Percentiles rank a stretch among this genome's conserved stretches.
phyloP scores from a whole-genome alignment of 106 monocot species.

The Ottelia alismoides region DNA sequence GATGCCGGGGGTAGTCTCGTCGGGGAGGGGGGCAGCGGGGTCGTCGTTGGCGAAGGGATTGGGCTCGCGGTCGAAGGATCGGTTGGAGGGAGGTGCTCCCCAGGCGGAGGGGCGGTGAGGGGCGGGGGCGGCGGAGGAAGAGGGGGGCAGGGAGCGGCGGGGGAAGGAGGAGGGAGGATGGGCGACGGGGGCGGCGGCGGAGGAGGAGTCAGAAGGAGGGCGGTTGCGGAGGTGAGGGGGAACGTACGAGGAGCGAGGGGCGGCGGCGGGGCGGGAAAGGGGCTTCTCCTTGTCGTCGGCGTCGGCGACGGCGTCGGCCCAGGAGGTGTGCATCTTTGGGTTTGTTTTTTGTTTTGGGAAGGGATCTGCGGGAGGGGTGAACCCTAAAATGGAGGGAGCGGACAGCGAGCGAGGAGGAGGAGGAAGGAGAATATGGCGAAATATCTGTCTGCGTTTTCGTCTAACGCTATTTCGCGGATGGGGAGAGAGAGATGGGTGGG shows the following conservation, averaged over 20 bases:
- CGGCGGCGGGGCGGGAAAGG: conserved; percentile 6
- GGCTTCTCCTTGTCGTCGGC: conserved; percentile 21
- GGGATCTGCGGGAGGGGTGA: too few relatives aligned
- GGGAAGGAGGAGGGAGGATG: conserved; percentile 8
- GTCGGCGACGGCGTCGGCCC: conserved; percentile 53
- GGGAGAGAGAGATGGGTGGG: too few relatives aligned
- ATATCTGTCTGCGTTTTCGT: too few relatives aligned
- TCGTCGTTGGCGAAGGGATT: conserved; percentile 48
- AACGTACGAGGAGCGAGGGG: conserved; percentile 19
- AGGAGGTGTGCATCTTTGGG: conserved; percentile 34
- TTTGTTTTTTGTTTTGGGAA: too few relatives aligned
- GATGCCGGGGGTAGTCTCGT: conserved; percentile 66
- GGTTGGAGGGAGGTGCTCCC: neutral
- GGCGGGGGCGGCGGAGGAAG: conserved; percentile 6
- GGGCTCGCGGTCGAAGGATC: conserved; percentile 21
- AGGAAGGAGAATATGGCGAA: too few relatives aligned
- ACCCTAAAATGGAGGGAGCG: too few relatives aligned
- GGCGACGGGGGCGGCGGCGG: neutral
- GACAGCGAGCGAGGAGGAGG: too few relatives aligned
- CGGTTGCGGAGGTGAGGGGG: conserved; percentile 32
- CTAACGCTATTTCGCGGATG: too few relatives aligned
- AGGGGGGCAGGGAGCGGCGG: conserved; percentile 10
- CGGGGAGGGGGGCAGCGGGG: conserved; percentile 18
- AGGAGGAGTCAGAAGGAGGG: neutral
- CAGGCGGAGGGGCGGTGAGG: conserved; percentile 7